These are phyloP conservation scores for Pyrenochaeta sp. DNA, from an alignment of 2,329 filamentous ascomycete species.

Conservation along the genomic window DNA sequence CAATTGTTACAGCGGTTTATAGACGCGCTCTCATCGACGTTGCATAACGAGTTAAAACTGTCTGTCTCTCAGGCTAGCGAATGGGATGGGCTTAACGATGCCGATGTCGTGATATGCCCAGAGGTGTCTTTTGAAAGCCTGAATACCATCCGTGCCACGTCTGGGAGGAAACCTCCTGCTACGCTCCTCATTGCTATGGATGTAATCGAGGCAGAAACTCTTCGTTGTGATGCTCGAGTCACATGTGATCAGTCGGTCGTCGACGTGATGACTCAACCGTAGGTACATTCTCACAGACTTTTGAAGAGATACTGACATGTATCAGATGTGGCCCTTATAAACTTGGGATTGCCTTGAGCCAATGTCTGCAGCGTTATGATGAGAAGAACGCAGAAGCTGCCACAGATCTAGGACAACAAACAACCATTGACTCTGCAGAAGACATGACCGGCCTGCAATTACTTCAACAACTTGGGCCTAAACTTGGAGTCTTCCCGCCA, in stretches of 20 bases:
- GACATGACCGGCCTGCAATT: background rate
- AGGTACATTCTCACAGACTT: slow-evolving; percentile 9
- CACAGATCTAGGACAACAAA: background rate
- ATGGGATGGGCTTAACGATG: slow-evolving; percentile 18
- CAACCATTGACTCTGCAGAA: slow-evolving; percentile 18
- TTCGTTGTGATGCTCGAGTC: slow-evolving; percentile 33
- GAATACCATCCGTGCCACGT: slow-evolving; percentile 16
- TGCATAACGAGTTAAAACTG: slow-evolving; percentile 24
- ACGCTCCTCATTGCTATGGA: slow-evolving; percentile 36
- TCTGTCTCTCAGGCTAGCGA: slow-evolving; percentile 16
- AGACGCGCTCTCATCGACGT: slow-evolving; percentile 17
- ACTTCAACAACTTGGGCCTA: background rate
- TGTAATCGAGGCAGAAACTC: slow-evolving; percentile 31
- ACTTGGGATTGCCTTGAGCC: slow-evolving; percentile 23
- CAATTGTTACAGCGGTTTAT: slow-evolving; percentile 17
- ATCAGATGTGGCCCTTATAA: slow-evolving; percentile 35
- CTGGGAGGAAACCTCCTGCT: slow-evolving; percentile 20
- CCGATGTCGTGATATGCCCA: slow-evolving; percentile 35
- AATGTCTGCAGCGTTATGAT: slow-evolving; percentile 28
- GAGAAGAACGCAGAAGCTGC: slow-evolving; percentile 6
- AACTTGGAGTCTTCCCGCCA: slow-evolving; percentile 1
- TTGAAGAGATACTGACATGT: background rate
- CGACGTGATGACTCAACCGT: slow-evolving; percentile 39
- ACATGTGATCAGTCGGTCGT: slow-evolving; percentile 26
- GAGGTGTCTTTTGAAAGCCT: slow-evolving; percentile 35